phyloP scores from a whole-genome alignment of 805 yeast genomes.

The Metschnikowia colocasiae region DNA sequence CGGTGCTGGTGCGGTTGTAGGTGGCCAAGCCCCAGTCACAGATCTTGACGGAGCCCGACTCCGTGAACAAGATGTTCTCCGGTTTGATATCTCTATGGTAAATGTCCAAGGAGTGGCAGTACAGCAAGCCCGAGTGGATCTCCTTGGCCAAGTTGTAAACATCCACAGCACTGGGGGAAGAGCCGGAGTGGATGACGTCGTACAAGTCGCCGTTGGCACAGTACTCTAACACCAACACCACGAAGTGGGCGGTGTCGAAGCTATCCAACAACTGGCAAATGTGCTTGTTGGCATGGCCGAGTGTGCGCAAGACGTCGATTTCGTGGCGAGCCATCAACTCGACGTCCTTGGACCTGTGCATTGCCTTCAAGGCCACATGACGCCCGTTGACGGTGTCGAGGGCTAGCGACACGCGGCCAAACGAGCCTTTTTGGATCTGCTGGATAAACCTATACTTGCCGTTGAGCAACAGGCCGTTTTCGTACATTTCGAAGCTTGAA shows the following conservation, averaged over 20 bases:
- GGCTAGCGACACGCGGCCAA: constrained; percentile 59
- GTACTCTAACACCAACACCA: constrained; percentile 61
- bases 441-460: constrained; percentile 41
- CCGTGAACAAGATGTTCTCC: constrained; percentile 58
- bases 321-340: constrained; percentile 53
- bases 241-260: constrained; percentile 51
- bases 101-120: constrained; percentile 55
- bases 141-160: constrained; percentile 45
- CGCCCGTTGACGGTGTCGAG: constrained; percentile 28
- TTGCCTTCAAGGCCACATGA: constrained; percentile 53
- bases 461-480: constrained; percentile 32
- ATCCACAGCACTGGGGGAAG: constrained; percentile 21
- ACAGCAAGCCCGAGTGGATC: constrained; percentile 48
- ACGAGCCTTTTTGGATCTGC: constrained; percentile 55
- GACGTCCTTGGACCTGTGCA: constrained; percentile 44
- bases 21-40: constrained; percentile 77
- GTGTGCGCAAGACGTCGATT: constrained; percentile 37
- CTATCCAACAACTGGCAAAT: constrained; percentile 57
- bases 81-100: constrained; percentile 75
- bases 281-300: constrained; percentile 44
- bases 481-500: constrained; percentile 28
- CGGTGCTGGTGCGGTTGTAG: constrained; percentile 19
- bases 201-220: constrained; percentile 66
- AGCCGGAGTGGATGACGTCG: constrained; percentile 43
- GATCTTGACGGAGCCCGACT: constrained; percentile 51